These are phyloP conservation scores for Detonula confervacea DNA, from an alignment of 352 stramenopile genomes.

Conservation along the genomic window DNA sequence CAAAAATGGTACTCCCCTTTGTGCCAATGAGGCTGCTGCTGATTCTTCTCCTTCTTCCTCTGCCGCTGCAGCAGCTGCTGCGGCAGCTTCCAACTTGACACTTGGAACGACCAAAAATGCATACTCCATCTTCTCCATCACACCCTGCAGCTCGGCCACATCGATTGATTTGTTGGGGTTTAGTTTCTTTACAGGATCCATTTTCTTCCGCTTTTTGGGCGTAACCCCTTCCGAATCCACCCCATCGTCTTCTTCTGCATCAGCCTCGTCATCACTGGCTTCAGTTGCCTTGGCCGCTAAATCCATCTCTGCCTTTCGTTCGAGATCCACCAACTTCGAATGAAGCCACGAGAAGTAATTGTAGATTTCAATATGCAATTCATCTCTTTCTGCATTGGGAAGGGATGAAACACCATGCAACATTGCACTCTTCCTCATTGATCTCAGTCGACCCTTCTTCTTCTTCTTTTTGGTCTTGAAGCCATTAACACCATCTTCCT, in stretches of 20 bases:
- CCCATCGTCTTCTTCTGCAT: neutral
- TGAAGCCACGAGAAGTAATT: constrained; percentile 11
- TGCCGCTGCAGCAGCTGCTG: neutral
- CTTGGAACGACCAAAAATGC: neutral
- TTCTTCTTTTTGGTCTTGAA: neutral
- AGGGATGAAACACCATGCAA: neutral
- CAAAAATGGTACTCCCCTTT: constrained; percentile 12
- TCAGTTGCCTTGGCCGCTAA: neutral
- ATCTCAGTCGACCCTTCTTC: neutral
- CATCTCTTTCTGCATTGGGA: constrained; percentile 7
- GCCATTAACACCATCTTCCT: neutral
- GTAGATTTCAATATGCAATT: constrained; percentile 19
- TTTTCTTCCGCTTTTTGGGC: neutral
- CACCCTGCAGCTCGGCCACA: neutral
- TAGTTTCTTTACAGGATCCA: neutral
- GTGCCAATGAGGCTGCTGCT: neutral
- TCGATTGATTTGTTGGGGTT: neutral
- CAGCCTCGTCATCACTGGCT: neutral
- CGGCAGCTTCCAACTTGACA: neutral
- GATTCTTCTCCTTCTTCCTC: neutral
- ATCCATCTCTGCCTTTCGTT: neutral
- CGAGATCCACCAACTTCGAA: neutral
- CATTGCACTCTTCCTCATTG: no score
- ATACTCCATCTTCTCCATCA: constrained; percentile 10
- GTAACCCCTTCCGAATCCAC: neutral